Evolutionary conservation across 1,284 basidiomycete species (phyloP), one percentile per base, ranked within the genome.

Genomic region (Volvariella volvacea): DNA sequence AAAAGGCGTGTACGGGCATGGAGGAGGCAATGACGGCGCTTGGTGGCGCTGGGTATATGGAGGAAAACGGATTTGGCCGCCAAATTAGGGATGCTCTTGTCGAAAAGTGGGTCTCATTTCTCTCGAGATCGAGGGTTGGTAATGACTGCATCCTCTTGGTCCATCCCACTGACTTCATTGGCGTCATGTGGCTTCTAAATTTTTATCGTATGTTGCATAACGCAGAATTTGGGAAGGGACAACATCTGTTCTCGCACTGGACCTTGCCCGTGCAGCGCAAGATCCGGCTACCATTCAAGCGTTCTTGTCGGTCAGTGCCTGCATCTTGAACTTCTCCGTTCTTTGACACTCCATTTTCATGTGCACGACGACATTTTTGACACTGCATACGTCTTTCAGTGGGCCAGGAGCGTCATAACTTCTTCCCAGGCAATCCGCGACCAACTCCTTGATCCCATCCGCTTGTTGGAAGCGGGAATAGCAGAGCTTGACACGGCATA

Each of bases 1-100:
- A 84, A 48, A 78, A 79, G 52, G 76, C 76, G 0, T 73, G 71
- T 40, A 60, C 71, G 0, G 80, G 75, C 3, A 80, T 88, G 67
- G 78, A 85, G 49, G 82, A 86, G 48, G 77, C 83, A 33, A 88
- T 91, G 83, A 70, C 79, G 33, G 68, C 78, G 3, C 66, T 90
- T 2, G 88, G 88, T 22, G 88, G 87, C 1, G 80, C 83, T 42
- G 88, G 88, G 0, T 91, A 89, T 54, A 89, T 91, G 85, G 83
- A 88, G 54, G 87, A 91, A 57, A 81, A 76, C 39, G 78, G 74
- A 0, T 73, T 86, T 44, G 80, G 78, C 9, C 67, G 74, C 65
- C 70, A 56, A 43, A 74, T 67, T 33, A 47, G 80, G 4, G 87
- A 90, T 61, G 66, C 70, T 2, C 59, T 83, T 4, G 88, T 89